Evolutionary conservation across 495 filamentous ascomycete species (phyloP).

Genomic region (Trichocladium uniseriatum): DNA sequence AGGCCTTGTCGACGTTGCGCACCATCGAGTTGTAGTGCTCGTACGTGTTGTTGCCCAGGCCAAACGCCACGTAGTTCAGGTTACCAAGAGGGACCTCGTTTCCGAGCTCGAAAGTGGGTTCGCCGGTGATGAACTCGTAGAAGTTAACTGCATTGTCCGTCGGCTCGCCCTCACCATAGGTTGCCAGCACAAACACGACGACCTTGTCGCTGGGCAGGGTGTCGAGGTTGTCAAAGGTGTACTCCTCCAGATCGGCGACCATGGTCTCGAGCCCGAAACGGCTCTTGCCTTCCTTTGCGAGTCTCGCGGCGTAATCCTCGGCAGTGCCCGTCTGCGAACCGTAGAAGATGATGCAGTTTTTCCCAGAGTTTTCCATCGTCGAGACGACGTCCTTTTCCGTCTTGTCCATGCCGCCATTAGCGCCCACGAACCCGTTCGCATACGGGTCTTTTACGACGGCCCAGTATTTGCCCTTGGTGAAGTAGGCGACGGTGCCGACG

Average conservation of each 20-base stretch:
- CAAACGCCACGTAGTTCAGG: conserved; percentile 90
- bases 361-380: conserved; percentile 90
- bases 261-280: conserved; percentile 96
- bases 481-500: conserved; percentile 83
- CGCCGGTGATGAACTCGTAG: conserved; percentile 86
- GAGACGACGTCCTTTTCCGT: conserved; percentile 88
- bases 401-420: conserved; percentile 70
- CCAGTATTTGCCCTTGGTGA: conserved; percentile 95
- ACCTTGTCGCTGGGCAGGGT: conserved; percentile 80
- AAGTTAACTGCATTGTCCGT: conserved; percentile 99
- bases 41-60: conserved; percentile 97
- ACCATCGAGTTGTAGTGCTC: conserved; percentile 99
- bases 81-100: conserved; percentile 70
- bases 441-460: conserved; percentile 80
- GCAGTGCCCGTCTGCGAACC: conserved; percentile 97
- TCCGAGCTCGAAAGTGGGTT: conserved; percentile 70
- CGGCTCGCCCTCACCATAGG: conserved; percentile 96
- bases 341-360: conserved; percentile 98
- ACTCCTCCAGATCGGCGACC: conserved; percentile 96
- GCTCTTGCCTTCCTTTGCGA: conserved; percentile 95
- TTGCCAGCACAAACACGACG: conserved; percentile 90
- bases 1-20: conserved; percentile 69
- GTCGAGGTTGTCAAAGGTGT: conserved; percentile 94
- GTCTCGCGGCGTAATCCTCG: conserved; percentile 94
- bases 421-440: conserved; percentile 54